phyloP scores from a whole-genome alignment of 768 basidiomycete genomes.

The Phlebiopsis gigantea region DNA sequence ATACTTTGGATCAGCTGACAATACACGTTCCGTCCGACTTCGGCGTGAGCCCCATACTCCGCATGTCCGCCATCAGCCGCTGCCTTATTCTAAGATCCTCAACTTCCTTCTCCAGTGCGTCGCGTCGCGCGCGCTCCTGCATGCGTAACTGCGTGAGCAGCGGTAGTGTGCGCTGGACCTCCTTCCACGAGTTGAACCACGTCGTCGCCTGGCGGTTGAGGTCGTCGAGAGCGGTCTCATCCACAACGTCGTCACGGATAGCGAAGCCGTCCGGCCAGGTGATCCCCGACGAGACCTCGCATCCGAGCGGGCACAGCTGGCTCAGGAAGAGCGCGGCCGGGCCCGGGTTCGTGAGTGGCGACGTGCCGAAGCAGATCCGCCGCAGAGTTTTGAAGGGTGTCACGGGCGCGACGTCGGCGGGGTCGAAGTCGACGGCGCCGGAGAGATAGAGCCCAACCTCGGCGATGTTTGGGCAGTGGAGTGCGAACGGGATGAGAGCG shows the following conservation, averaged over 20 bases:
- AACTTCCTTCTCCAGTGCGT: no score
- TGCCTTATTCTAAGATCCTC: no score
- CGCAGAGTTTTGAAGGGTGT: slow-evolving; percentile 19
- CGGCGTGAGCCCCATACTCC: no score
- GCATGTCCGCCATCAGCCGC: no score
- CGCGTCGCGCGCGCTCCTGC: slow-evolving; percentile 35
- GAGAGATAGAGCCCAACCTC: slow-evolving; percentile 33
- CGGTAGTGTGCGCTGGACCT: slow-evolving; percentile 38
- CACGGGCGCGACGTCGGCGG: background rate
- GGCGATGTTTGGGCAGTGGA: slow-evolving; percentile 32
- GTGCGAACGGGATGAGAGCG: slow-evolving; percentile 35
- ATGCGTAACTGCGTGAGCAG: slow-evolving; percentile 36
- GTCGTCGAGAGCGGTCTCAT: slow-evolving; percentile 3
- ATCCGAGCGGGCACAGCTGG: slow-evolving; percentile 41
- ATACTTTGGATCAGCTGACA: no score
- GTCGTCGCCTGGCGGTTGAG: slow-evolving; percentile 1
- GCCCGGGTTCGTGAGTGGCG: slow-evolving; percentile 36
- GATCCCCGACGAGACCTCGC: slow-evolving; percentile 39
- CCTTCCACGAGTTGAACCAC: slow-evolving; percentile 37
- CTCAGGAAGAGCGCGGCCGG: slow-evolving; percentile 49
- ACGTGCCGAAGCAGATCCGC: slow-evolving; percentile 46
- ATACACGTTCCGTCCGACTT: no score
- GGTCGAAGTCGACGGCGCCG: slow-evolving; percentile 16
- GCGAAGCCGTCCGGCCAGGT: slow-evolving; percentile 36
- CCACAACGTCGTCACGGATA: slow-evolving; percentile 7